Percentiles rank a stretch among this genome's conserved stretches.
These are phyloP conservation scores for Gardenia jasminoides DNA, from an alignment of 257 asterid genomes.

Conservation along the genomic window DNA sequence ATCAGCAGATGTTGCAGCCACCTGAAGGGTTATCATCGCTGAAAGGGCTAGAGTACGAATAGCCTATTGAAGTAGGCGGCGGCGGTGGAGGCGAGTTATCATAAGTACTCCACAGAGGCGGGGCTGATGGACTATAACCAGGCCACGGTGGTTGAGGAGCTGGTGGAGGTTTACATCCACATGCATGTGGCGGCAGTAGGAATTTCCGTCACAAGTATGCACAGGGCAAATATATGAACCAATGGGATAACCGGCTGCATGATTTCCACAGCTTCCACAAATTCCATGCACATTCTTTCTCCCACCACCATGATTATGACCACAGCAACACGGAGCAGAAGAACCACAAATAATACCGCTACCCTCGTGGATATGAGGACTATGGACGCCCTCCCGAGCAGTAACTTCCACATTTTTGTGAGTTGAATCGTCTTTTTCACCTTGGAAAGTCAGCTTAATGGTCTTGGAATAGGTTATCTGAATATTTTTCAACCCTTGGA, in stretches of 20 bases:
- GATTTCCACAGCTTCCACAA: not conserved
- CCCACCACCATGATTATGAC: not conserved
- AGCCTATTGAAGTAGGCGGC: slow-evolving; percentile 12
- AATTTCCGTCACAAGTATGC: not conserved
- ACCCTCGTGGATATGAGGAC: not conserved
- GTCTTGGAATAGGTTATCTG: slow-evolving; percentile 11
- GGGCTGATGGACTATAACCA: slow-evolving; percentile 21
- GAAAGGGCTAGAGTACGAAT: slow-evolving; percentile 2
- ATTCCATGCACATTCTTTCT: not conserved
- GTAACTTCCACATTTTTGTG: slow-evolving; percentile 9
- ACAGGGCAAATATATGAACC: not conserved
- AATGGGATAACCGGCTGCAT: slow-evolving; percentile 9
- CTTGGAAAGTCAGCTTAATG: slow-evolving; percentile 8
- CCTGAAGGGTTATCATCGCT: slow-evolving; percentile 18
- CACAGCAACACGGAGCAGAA: slow-evolving; percentile 10
- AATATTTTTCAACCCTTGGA: slow-evolving; percentile 3
- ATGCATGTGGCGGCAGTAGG: not conserved
- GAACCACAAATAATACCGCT: slow-evolving; percentile 7
- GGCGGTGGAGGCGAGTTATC: slow-evolving; percentile 9
- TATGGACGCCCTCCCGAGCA: not conserved
- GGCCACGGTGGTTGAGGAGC: slow-evolving; percentile 11
- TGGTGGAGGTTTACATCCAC: not conserved
- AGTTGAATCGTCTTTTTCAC: not conserved
- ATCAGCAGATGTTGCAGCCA: slow-evolving; percentile 14
- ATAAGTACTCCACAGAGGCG: slow-evolving; percentile 9